Conservation (phyloP, 768 basidiomycete species). For the Obba rivulosa region DNA sequence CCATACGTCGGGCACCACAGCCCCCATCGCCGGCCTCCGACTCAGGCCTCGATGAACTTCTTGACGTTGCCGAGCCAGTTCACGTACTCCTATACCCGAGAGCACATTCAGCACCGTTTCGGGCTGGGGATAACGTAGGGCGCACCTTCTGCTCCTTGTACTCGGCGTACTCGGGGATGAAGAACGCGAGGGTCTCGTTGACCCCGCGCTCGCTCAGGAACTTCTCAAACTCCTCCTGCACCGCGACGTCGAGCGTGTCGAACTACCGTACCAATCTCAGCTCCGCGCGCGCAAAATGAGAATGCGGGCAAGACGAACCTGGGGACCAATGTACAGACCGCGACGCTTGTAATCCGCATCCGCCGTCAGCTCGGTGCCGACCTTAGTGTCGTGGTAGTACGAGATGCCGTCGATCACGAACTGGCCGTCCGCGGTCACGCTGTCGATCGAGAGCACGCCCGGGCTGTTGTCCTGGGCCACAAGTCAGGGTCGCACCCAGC, state of each 20-base stretch:
- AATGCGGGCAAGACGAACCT: slow-evolving; percentile 37
- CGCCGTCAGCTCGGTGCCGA: slow-evolving; percentile 73
- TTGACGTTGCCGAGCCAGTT: slow-evolving; percentile 83
- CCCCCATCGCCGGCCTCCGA: too few species aligned
- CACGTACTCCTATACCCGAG: slow-evolving; percentile 71
- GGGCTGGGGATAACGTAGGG: not conserved
- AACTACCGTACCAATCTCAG: slow-evolving; percentile 43
- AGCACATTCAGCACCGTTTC: slow-evolving; percentile 1
- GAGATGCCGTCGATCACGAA: slow-evolving; percentile 90
- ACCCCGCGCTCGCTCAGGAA: slow-evolving; percentile 90
- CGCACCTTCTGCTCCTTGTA: slow-evolving; percentile 90
- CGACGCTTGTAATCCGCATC: slow-evolving; percentile 94
- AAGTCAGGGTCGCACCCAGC: not conserved
- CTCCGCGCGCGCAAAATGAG: not conserved
- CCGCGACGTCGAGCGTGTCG: slow-evolving; percentile 77
- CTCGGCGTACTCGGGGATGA: slow-evolving; percentile 86
- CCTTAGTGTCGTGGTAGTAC: slow-evolving; percentile 67
- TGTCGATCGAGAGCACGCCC: slow-evolving; percentile 76
- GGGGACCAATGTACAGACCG: slow-evolving; percentile 88
- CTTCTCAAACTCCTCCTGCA: slow-evolving; percentile 90
- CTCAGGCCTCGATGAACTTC: slow-evolving; percentile 60
- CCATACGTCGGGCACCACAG: too few species aligned
- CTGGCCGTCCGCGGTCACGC: slow-evolving; percentile 70
- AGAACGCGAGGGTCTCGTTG: slow-evolving; percentile 73
- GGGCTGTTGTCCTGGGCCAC: slow-evolving; percentile 38